Evolutionary conservation across 1,139 yeast species (phyloP).

Genomic region (Blastobotrys serpentis): DNA sequence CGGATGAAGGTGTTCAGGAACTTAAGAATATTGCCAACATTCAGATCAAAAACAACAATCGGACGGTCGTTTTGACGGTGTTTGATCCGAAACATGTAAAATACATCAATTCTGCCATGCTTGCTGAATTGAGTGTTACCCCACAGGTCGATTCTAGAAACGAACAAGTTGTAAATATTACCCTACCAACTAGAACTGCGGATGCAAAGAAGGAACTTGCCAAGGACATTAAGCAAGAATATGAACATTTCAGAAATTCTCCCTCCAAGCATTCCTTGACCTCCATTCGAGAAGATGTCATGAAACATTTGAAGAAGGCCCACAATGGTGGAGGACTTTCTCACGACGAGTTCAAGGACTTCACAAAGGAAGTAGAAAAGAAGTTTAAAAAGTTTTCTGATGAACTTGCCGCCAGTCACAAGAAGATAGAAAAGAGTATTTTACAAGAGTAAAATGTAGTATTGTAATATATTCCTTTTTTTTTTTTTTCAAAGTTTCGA

Average conservation of each 20-base stretch:
- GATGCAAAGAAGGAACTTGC: conserved; percentile 61
- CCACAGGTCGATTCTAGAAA: conserved; percentile 75
- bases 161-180: conserved; percentile 69
- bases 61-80: conserved; percentile 69
- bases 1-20: conserved; percentile 16
- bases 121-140: conserved; percentile 71
- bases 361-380: conserved; percentile 61
- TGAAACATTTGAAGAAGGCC: conserved; percentile 61
- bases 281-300: conserved; percentile 57
- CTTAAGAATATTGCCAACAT: conserved; percentile 71
- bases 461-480: background rate
- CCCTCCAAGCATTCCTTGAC: conserved; percentile 54
- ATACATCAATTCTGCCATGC: conserved; percentile 64
- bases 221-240: conserved; percentile 55
- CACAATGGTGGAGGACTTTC: conserved; percentile 48
- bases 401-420: conserved; percentile 57
- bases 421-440: conserved; percentile 52
- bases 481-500: no score
- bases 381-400: conserved; percentile 62
- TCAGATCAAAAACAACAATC: conserved; percentile 60
- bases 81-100: conserved; percentile 77
- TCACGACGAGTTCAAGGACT: conserved; percentile 41
- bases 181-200: conserved; percentile 72
- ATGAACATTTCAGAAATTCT: conserved; percentile 63
- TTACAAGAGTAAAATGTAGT: conserved; percentile 11